Conservation (phyloP, 495 filamentous ascomycete species). For the Amniculicola lignicola region DNA sequence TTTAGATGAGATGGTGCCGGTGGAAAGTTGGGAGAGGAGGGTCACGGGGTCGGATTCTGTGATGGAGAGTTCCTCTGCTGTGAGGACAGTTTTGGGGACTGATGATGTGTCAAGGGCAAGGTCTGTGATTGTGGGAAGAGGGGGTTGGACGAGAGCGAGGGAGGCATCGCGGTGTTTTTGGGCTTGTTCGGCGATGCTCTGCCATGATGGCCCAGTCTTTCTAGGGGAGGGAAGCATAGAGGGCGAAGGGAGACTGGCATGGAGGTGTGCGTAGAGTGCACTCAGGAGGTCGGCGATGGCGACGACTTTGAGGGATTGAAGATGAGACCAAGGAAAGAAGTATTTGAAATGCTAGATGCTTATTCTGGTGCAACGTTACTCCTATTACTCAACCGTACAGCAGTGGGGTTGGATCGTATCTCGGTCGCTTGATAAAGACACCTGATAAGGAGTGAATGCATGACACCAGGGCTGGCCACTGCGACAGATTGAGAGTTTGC, state of each 20-base stretch:
- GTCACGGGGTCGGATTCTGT: conserved; percentile 49
- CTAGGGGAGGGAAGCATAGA: not conserved
- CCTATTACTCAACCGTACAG: too few species aligned
- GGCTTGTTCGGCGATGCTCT: conserved; percentile 46
- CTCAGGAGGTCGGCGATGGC: not conserved
- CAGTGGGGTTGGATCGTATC: too few species aligned
- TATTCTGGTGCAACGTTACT: too few species aligned
- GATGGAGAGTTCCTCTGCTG: conserved; percentile 48
- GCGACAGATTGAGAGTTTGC: too few species aligned
- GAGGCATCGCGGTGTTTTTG: conserved; percentile 48
- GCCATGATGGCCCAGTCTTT: conserved; percentile 37
- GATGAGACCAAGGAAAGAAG: too few species aligned
- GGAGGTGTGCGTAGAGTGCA: conserved; percentile 11
- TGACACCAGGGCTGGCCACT: too few species aligned
- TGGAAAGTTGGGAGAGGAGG: conserved; percentile 47
- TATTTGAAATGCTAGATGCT: too few species aligned
- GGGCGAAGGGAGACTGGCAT: conserved; percentile 13
- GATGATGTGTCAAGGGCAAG: conserved; percentile 47
- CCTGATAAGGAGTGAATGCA: too few species aligned
- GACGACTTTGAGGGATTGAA: too few species aligned
- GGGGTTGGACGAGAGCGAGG: conserved; percentile 43
- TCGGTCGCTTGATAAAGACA: too few species aligned
- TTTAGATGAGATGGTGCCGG: conserved; percentile 44
- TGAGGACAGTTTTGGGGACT: conserved; percentile 47
- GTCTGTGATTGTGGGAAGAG: conserved; percentile 37